A percentile compares a stretch with the other conserved stretches of the same genome.
These are phyloP conservation scores for Aspergillus unguis DNA, from an alignment of 2,329 filamentous ascomycete genomes.

Conservation along the genomic window DNA sequence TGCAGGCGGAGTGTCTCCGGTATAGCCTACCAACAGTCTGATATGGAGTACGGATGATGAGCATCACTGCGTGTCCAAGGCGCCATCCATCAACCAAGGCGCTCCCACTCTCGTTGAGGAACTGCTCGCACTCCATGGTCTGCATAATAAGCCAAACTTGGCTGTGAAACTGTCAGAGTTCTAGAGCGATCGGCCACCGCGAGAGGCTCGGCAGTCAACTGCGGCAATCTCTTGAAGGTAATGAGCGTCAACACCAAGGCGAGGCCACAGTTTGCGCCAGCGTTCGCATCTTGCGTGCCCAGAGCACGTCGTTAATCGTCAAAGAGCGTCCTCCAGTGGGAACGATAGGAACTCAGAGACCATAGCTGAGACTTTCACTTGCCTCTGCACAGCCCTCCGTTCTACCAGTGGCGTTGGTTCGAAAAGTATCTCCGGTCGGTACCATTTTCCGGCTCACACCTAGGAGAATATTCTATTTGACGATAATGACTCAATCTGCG, in stretches of 20 bases:
- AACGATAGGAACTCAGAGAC: background rate
- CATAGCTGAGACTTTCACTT: background rate
- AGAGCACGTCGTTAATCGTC: too few species aligned
- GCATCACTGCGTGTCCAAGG: background rate
- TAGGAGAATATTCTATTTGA: too few species aligned
- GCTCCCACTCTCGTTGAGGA: background rate
- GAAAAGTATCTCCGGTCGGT: too few species aligned
- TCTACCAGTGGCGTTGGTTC: background rate
- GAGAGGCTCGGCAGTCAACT: background rate
- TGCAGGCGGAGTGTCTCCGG: background rate
- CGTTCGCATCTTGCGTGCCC: too few species aligned
- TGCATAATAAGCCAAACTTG: background rate
- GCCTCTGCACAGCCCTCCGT: conserved; percentile 1
- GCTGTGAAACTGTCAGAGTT: background rate
- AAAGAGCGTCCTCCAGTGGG: background rate
- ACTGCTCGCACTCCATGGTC: background rate
- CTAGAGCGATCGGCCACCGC: background rate
- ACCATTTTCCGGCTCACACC: too few species aligned
- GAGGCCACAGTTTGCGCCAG: too few species aligned
- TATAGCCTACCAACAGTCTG: background rate
- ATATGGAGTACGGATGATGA: background rate
- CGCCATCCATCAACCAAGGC: background rate
- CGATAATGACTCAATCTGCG: too few species aligned
- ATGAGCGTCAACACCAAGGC: too few species aligned
- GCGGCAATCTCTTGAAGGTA: too few species aligned